Evolutionary conservation across 345 rosid genomes (phyloP).

Genomic region (Ricinus communis): DNA sequence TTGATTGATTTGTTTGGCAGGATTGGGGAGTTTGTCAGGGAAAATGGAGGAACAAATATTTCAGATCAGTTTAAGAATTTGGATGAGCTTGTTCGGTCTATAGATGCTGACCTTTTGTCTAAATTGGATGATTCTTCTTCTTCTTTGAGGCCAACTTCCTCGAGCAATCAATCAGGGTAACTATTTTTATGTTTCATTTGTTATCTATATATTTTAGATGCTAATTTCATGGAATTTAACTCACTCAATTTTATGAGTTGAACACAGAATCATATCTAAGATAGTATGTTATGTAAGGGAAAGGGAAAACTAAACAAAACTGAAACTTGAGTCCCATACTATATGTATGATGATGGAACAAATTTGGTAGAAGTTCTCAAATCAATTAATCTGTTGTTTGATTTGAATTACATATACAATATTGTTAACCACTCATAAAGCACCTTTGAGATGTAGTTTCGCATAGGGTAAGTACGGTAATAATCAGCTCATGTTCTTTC

Average conservation of each 20-base stretch:
- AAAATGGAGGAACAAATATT: slow-evolving; percentile 41
- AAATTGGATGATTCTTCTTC: slow-evolving; percentile 36
- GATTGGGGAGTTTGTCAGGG: slow-evolving; percentile 52
- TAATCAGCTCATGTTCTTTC: slow-evolving; percentile 4
- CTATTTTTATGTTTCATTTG: slow-evolving; percentile 1
- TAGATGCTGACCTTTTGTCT: slow-evolving; percentile 46
- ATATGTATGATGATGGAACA: no score
- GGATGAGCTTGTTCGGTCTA: slow-evolving; percentile 50
- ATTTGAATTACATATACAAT: not conserved
- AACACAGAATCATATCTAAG: no score
- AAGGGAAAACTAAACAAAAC: no score
- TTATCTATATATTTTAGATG: no score
- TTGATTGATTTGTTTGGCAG: slow-evolving; percentile 29
- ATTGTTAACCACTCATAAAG: not conserved
- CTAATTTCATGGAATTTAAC: no score
- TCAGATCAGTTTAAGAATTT: slow-evolving; percentile 59
- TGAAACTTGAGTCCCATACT: no score
- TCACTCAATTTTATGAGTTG: no score
- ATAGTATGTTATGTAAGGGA: no score
- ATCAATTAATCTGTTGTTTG: no score
- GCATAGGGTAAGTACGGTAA: not conserved
- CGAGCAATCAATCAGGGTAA: slow-evolving; percentile 39
- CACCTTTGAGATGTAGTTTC: not conserved
- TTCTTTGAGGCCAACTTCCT: slow-evolving; percentile 31
- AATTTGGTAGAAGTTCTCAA: no score